phyloP scores from a whole-genome alignment of 768 basidiomycete genomes.

The Leccinum rimulosum region DNA sequence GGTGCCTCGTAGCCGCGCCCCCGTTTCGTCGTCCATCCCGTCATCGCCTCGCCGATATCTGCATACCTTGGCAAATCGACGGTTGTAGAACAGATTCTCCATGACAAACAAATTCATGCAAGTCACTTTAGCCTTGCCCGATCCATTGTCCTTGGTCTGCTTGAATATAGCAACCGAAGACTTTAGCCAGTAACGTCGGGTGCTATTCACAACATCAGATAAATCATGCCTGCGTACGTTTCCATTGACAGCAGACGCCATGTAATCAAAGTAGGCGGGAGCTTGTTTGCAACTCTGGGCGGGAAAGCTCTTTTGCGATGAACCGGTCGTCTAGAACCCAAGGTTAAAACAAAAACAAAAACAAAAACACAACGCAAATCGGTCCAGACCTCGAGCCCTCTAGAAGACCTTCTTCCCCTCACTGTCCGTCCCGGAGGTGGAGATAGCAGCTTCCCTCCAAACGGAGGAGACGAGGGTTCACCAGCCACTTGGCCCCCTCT shows the following conservation, averaged over 20 bases:
- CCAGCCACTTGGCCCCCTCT: constrained; percentile 36
- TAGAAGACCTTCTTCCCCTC: constrained; percentile 36
- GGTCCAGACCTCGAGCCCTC: constrained; percentile 60
- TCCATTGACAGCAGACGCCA: constrained; percentile 88
- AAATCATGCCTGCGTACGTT: constrained; percentile 49
- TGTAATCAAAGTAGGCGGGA: constrained; percentile 96
- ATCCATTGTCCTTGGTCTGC: constrained; percentile 66
- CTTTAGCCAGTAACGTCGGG: constrained; percentile 92
- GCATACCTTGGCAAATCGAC: constrained; percentile 81
- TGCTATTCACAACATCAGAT: constrained; percentile 47
- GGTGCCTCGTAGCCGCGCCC: too few species aligned
- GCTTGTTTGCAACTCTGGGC: constrained; percentile 90
- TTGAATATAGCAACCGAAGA: constrained; percentile 96
- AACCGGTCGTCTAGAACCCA: constrained; percentile 82
- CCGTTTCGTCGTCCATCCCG: too few species aligned
- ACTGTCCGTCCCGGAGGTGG: constrained; percentile 33
- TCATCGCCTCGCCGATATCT: too few species aligned
- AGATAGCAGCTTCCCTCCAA: constrained; percentile 25
- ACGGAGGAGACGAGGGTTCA: constrained; percentile 35
- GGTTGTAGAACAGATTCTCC: constrained; percentile 96
- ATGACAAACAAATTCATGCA: constrained; percentile 96
- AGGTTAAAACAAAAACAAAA: background rate
- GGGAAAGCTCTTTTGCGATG: constrained; percentile 95
- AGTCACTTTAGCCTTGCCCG: constrained; percentile 69
- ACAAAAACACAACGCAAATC: background rate